Evolutionary conservation across 768 basidiomycete genomes (phyloP), one percentile per base, ranked within the genome.

Genomic region (Rhizopogon vulgaris): DNA sequence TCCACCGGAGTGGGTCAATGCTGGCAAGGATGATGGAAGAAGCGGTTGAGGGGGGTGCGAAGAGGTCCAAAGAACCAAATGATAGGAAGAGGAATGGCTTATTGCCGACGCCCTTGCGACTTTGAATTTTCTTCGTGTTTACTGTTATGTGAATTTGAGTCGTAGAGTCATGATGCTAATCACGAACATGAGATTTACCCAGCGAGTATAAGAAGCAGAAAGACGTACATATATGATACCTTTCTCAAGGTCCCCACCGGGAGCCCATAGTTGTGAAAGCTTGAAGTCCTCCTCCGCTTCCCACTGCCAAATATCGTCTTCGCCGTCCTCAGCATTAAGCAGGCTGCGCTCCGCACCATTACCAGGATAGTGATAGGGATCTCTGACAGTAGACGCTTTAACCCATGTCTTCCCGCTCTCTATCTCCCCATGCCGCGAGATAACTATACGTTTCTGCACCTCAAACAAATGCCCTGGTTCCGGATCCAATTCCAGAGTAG

Each of bases 271-370:
- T 58, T 81, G 78, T 7, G 62, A 73, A 12, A 88, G 63, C 0
- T 78, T 77, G 43, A 78, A 75, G 55, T 86, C 85, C 59, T 85
- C 83, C 60, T 88, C 87, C 2, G 80, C 77, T 47, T 81, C 78
- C 86, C 85, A 88, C 38, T 71, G 74, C 79, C 84, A 86, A 8
- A 71, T 74, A 5, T 74, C 74, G 0, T 74, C 70, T 36, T 69
- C 71, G 1, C 69, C 69, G 0, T 63, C 57, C n/a, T 62, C 61
- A 2, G 64, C 61, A 25, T 65, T 54, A 56, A 66, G 60, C 36
- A 60, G 54, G 38, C 65, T 66, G 4, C 65, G 69, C 41, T 65
- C 67, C 11, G 68, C 66, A 18, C 67, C 67, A 57, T 77, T 79
- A 3, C 77, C 59, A 34, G 67, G 65, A 45, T 68, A 68, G 15